These are phyloP conservation scores for Botryotinia convoluta DNA, from an alignment of 2,329 filamentous ascomycete species.

Conservation along the genomic window DNA sequence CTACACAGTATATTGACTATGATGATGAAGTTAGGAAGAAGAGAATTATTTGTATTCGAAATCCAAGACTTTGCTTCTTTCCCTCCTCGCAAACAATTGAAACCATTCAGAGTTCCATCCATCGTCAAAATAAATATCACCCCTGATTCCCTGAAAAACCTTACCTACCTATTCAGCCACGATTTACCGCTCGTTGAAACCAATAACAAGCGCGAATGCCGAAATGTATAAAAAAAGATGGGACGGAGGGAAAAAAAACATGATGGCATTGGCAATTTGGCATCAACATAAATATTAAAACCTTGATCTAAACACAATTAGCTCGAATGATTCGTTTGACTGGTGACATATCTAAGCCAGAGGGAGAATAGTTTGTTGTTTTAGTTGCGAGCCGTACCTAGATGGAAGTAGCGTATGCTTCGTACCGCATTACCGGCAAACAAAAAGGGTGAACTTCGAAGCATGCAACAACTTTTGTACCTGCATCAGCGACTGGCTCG, in stretches of 20 bases:
- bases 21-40: neutral
- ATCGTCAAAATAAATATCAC: neutral
- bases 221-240: constrained; percentile 12
- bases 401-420: neutral
- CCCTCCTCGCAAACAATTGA: neutral
- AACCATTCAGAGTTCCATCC: constrained; percentile 6
- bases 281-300: neutral
- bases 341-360: constrained; percentile 4
- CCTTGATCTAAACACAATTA: neutral
- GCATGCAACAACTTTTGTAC: constrained; percentile 11
- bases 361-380: neutral
- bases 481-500: constrained; percentile 9
- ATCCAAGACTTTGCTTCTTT: neutral
- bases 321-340: neutral
- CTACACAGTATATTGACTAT: neutral
- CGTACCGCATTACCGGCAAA: constrained; percentile 14
- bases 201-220: constrained; percentile 9
- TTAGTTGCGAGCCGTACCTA: constrained; percentile 15
- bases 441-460: constrained; percentile 17
- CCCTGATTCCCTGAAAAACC: neutral
- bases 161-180: constrained; percentile 4
- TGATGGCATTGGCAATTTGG: constrained; percentile 2
- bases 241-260: neutral
- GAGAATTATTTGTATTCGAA: neutral
- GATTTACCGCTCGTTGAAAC: constrained; percentile 15